Base-by-base conservation (phyloP, 495 filamentous ascomycete species). In the Tuber indicum region DNA sequence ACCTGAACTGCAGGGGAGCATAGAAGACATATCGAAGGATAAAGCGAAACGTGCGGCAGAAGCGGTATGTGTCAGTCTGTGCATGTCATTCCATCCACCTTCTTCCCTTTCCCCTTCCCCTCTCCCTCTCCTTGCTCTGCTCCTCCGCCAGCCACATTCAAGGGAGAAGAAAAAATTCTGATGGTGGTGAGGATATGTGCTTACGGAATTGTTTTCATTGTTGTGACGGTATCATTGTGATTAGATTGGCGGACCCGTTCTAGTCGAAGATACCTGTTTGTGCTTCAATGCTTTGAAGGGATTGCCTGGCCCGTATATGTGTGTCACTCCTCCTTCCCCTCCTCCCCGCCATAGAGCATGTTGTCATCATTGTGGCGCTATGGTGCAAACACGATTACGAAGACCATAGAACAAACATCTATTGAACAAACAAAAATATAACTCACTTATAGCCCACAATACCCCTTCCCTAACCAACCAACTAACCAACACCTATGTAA, bases 241-340 rank as follows among this genome's bases (percentile, higher is more conserved):
- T 26, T 70, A 97, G 94, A 84, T 96, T 72, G 84, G 89, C 77
- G 96, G 94, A 0, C 94, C 96, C 23, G 96, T 97, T 47, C 87
- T 99, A 73, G 95, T 96, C 36, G 96, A 99, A 84, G 96, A 99
- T 86, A 98, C 96, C 19, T 93, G 92, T 81, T 87, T 99, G 43
- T 94, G 93, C 86, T 99, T 98, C 85, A 90, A 92, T 82, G 94
- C 94, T 16, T 86, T 97, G 72, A 89, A 92, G 77, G 94, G 93
- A 19, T 87, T 99, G 58, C 96, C 96, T n/a, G 96, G 96, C 3
- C 94, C 96, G 43, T 99, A 99, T 84, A 94, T 99, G 95, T 98
- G 87, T 70, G 89, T n/a, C n/a, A 17, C 58, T 23, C 66, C 52
- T 66, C 44, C 39, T 47, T n/a, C 58, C 47, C 32, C 21, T 7